A percentile compares a stretch with the other conserved stretches of the same genome.
Evolutionary conservation across 2,329 filamentous ascomycete genomes (phyloP).

Genomic region (Penicillium sp.): DNA sequence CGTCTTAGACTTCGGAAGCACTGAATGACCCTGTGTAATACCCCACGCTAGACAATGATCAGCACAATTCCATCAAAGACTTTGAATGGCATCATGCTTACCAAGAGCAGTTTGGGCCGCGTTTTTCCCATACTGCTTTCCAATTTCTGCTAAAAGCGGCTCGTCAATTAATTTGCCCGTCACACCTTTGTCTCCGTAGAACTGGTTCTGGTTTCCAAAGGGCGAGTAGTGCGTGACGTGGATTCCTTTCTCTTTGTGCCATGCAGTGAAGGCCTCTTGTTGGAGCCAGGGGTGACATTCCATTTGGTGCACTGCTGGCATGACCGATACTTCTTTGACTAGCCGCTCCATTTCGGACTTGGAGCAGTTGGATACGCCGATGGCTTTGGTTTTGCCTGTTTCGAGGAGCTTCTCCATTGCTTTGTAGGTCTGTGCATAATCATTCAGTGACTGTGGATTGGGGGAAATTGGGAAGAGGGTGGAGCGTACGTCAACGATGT

Average conservation of each 20-base stretch:
- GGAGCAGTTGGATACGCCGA: conserved; percentile 55
- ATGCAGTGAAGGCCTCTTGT: conserved; percentile 50
- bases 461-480: background rate
- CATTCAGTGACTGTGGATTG: background rate
- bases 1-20: conserved; percentile 55
- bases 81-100: conserved; percentile 17
- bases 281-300: conserved; percentile 56
- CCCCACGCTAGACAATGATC: conserved; percentile 48
- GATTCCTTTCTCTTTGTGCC: conserved; percentile 50
- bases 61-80: background rate
- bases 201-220: conserved; percentile 54
- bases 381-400: conserved; percentile 48
- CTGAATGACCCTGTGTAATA: conserved; percentile 50
- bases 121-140: conserved; percentile 52
- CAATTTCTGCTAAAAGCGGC: conserved; percentile 49
- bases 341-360: conserved; percentile 49
- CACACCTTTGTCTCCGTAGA: conserved; percentile 46
- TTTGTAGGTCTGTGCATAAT: conserved; percentile 44
- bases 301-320: conserved; percentile 52
- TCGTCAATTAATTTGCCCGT: conserved; percentile 53
- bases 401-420: conserved; percentile 47
- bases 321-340: conserved; percentile 44
- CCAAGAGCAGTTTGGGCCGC: conserved; percentile 52
- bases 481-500: conserved; percentile 48
- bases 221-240: conserved; percentile 57